Percentiles rank a stretch among this genome's conserved stretches.
Conservation (phyloP, 768 basidiomycete species). For the Mycena olivaceomarginata region DNA sequence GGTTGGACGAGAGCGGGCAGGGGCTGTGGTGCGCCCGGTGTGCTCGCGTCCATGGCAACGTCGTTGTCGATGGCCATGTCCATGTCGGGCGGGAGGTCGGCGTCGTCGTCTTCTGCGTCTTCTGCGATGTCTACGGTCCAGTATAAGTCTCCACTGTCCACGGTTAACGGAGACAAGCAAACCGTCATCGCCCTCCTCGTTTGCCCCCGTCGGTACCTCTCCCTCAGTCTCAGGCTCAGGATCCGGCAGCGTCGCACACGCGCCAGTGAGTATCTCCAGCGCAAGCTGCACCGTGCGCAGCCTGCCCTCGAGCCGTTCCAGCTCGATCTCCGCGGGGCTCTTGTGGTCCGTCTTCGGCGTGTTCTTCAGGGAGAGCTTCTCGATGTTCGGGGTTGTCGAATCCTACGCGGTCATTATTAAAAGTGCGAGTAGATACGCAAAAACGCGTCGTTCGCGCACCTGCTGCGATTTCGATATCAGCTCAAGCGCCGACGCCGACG, state of each 20-base stretch:
- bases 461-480: conserved; percentile 70
- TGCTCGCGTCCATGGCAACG: conserved; percentile 57
- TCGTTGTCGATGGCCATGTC: conserved; percentile 64
- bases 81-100: conserved; percentile 52
- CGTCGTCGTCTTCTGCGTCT: conserved; percentile 53
- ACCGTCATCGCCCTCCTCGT: conserved; percentile 56
- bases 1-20: conserved; percentile 81
- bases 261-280: conserved; percentile 91
- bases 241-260: conserved; percentile 92
- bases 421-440: neutral
- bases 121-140: conserved; percentile 38
- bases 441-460: conserved; percentile 56
- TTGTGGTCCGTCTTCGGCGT: conserved; percentile 88
- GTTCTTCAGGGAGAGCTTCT: conserved; percentile 77
- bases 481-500: conserved; percentile 68
- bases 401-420: conserved; percentile 22
- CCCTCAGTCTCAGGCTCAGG: conserved; percentile 68
- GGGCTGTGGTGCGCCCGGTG: conserved; percentile 54
- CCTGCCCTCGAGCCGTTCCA: conserved; percentile 83
- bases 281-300: conserved; percentile 87
- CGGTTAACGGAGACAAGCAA: neutral
- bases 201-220: conserved; percentile 54
- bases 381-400: conserved; percentile 66
- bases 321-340: conserved; percentile 77
- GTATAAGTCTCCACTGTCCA: neutral